phyloP scores from a whole-genome alignment of 176 grass and related monocot genomes.

The Paspalum vaginatum region DNA sequence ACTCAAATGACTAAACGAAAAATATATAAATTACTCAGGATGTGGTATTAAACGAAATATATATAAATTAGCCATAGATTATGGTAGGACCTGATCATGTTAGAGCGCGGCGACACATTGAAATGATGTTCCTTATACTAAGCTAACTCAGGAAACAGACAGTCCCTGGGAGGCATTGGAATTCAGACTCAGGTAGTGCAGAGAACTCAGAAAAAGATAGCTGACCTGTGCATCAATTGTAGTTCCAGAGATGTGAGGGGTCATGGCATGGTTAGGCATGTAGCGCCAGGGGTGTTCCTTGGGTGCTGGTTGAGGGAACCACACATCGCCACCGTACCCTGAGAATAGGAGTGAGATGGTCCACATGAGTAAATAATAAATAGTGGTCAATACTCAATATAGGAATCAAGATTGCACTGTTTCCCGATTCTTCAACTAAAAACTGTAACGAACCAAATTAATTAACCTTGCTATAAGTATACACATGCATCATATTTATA shows the following conservation, averaged over 20 bases:
- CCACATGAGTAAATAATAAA: conserved; percentile 9
- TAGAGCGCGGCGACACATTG: background rate
- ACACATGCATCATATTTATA: no score
- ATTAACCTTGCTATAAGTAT: no score
- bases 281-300: conserved; percentile 91
- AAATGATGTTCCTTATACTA: background rate
- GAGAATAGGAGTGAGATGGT: background rate
- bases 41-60: background rate
- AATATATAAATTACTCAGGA: background rate
- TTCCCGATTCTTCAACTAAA: conserved; percentile 2
- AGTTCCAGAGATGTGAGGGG: conserved; percentile 84
- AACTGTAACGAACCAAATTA: background rate
- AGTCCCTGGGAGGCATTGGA: background rate
- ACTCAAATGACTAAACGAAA: background rate
- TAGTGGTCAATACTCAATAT: background rate
- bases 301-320: conserved; percentile 86
- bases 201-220: background rate
- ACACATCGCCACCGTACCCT: conserved; percentile 93
- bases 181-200: background rate
- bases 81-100: no score
- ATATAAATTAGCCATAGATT: background rate
- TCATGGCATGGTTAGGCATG: conserved; percentile 98
- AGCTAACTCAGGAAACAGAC: background rate
- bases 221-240: conserved; percentile 82
- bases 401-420: background rate